Base-by-base conservation (phyloP, 78 protist genomes). In the Parvularia atlantis region DNA sequence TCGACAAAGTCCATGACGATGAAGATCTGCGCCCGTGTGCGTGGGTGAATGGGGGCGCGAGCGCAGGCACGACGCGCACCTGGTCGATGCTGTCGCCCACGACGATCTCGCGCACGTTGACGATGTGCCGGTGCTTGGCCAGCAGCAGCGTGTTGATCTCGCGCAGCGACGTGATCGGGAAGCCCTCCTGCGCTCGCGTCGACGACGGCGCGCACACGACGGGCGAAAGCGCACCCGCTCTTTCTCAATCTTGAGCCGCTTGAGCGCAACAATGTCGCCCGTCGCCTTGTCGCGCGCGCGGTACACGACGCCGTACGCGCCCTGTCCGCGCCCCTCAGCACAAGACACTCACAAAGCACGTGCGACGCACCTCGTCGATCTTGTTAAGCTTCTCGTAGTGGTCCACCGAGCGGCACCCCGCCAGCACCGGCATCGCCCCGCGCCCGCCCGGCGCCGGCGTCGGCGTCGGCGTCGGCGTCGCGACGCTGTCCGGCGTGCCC, bases 81-180 rank as follows among this genome's bases (percentile, higher is more conserved):
- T 22, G 20, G 28, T 66, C 73, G 1, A 75, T 30, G 36, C 36
- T 16, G 28, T 7, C 17, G 57, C 80, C 80, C 22, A 66, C 73
- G 20, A 75, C 80, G 19, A 75, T 75, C 66, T 75, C 80, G n/a
- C 17, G 39, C 59, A 75, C 80, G 1, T 22, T 3, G 28, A 75
- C 73, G 1, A 75, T 30, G 36, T 75, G 65, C 56, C 13, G 46
- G 57, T 75, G 71, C 39, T 36, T 3, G 16, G 26, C 65, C 65
- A 4, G 39, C 43, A 53, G 24, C 11, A n/a, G 30, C 24, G 5
- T n/a, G 59, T 54, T 44, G 39, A 77, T 62, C 48, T 77, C 82
- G 43, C 82, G 73, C 56, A 77, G 66, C 0, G 75, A 40, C 0
- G 82, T 68, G 54, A 77, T 56, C 7, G 82, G 75, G 37, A 77